Evolutionary conservation across 192 early-diverging fungal genomes (phyloP), one percentile per base, ranked within the genome.

Genomic region (Chytriomyces sp.): DNA sequence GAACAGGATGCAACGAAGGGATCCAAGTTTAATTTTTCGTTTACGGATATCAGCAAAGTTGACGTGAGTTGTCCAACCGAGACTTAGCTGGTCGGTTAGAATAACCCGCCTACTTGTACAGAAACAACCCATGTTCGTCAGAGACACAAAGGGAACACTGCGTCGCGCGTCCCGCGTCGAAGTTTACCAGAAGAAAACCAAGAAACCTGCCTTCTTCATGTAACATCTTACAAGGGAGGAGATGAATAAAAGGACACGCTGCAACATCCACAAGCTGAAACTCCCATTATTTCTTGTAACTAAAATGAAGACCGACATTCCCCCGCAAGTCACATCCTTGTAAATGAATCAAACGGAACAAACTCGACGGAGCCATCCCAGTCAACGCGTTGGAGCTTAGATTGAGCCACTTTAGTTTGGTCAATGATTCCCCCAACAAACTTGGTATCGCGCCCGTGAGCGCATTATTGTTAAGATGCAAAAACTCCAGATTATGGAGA

Each of bases 91-190:
- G 6, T 8, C 8, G 5, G 54, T n/a, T 39, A 44, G 6, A 40
- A 22, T 6, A 10, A 26, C 30, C 30, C 26, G 37, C 5, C 33
- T 39, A 4, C 49, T 22, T 57, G 54, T 78, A 67, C 75, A 78
- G 75, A 83, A 86, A 63, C 82, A 81, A 54, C 36, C 77, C 12
- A 73, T 91, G 39, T 71, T 85, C 59, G 75, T 91, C 39, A 84
- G 89, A 41, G 82, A 88, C n/a, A 76, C 64, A 66, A 81, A 88
- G 49, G 89, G 89, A 4, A 75, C 76, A 2, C 77, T 91, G 39
- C 81, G 88, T 49, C 70, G 75, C 55, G 82, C 77, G 2, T 74
- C 74, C 31, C 52, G 60, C 30, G 67, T 70, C n/a, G 81, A 83
- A 58, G 39, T 60, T 19, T 83, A 73, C 59, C 41, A 70, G 52